Percentiles rank a stretch among this genome's conserved stretches.
Conservation (phyloP, 192 early-diverging fungal genomes). For the Coemansia sp. region DNA sequence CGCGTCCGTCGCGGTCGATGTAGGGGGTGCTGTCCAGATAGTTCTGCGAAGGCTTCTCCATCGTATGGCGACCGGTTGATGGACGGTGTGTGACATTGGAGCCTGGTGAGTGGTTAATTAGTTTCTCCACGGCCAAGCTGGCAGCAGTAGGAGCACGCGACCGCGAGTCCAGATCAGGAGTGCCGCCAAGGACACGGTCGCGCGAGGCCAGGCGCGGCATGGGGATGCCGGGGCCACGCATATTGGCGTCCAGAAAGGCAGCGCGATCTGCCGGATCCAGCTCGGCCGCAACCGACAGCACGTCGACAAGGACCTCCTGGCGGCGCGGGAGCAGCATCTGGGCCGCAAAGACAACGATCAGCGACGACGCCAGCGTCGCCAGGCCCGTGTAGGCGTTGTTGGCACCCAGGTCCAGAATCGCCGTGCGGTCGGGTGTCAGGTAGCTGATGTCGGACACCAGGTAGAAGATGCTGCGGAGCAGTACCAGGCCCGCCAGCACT, state of each 20-base stretch:
- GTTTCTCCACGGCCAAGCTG: constrained; percentile 41
- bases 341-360: constrained; percentile 9
- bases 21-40: constrained; percentile 37
- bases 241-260: constrained; percentile 31
- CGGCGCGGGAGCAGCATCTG: constrained; percentile 23
- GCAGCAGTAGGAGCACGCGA: constrained; percentile 39
- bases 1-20: constrained; percentile 34
- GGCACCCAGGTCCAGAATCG: constrained; percentile 5
- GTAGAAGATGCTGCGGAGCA: constrained; percentile 22
- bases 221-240: background rate
- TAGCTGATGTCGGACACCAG: constrained; percentile 42
- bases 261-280: constrained; percentile 8
- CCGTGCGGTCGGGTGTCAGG: constrained; percentile 13
- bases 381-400: constrained; percentile 31
- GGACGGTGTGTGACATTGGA: background rate
- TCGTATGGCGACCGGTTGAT: background rate
- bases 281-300: constrained; percentile 15
- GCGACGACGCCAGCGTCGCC: constrained; percentile 28
- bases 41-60: background rate
- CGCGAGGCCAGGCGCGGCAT: constrained; percentile 21
- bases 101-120: constrained; percentile 8
- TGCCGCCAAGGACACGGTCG: constrained; percentile 20
- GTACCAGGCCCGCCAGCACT: constrained; percentile 12
- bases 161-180: constrained; percentile 9
- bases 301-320: constrained; percentile 7